Conservation (phyloP, 208 protist genomes). For the Crithidia bombi region DNA sequence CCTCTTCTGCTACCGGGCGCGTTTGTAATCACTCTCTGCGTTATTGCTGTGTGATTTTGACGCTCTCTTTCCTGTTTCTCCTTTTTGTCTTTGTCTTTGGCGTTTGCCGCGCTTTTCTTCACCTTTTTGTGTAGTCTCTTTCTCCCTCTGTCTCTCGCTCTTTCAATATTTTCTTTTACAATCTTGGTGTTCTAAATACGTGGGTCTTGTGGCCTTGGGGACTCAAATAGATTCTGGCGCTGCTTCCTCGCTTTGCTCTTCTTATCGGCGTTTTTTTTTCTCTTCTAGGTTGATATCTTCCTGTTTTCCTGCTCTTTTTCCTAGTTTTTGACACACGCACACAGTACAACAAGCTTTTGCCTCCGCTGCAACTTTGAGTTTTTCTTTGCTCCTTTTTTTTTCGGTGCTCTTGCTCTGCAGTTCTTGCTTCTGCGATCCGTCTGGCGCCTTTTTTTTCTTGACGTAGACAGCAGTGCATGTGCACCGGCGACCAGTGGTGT, state of each 20-base stretch:
- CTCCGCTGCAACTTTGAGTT: neutral
- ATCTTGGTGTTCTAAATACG: too few species aligned
- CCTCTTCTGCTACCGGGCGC: neutral
- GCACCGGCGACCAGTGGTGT: too few species aligned
- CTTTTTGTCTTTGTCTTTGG: too few species aligned
- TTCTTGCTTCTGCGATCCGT: neutral
- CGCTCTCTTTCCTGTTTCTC: neutral
- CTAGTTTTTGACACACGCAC: neutral
- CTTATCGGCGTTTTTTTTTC: conserved; percentile 2
- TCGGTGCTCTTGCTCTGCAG: neutral
- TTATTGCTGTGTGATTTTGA: neutral
- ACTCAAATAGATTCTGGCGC: too few species aligned
- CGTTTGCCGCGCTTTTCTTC: neutral
- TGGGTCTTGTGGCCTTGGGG: too few species aligned
- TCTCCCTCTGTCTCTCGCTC: too few species aligned
- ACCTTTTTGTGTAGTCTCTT: neutral
- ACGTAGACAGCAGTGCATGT: neutral
- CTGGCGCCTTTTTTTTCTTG: neutral
- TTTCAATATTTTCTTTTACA: too few species aligned
- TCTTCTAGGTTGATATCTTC: neutral
- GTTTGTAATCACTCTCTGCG: neutral
- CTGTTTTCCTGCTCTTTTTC: neutral
- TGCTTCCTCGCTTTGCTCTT: neutral
- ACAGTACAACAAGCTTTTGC: neutral
- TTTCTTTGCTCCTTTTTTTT: neutral